phyloP scores from a whole-genome alignment of 2,329 filamentous ascomycete genomes.

The Emmonsia crescens region DNA sequence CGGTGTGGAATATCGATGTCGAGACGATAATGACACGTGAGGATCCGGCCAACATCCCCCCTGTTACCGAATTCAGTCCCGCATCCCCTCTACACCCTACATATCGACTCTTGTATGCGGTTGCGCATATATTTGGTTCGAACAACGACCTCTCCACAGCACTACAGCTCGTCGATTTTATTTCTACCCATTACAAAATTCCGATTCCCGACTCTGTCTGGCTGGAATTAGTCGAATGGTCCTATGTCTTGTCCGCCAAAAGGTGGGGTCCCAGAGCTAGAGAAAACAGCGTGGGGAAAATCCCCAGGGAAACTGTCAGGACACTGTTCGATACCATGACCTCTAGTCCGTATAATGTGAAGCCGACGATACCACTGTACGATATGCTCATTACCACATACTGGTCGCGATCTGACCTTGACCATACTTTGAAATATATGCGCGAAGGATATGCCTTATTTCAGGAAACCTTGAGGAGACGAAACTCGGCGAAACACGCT shows the following conservation, averaged over 20 bases:
- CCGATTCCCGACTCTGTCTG: constrained; percentile 49
- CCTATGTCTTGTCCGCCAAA: constrained; percentile 46
- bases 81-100: constrained; percentile 51
- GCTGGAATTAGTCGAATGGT: constrained; percentile 57
- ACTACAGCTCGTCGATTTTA: constrained; percentile 48
- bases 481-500: constrained; percentile 8
- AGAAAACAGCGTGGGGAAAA: constrained; percentile 18
- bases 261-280: constrained; percentile 25
- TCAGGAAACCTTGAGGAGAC: constrained; percentile 18
- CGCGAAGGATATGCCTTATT: constrained; percentile 22
- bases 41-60: constrained; percentile 23
- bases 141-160: constrained; percentile 53
- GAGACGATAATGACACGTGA: constrained; percentile 27
- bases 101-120: constrained; percentile 46
- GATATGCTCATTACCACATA: constrained; percentile 22
- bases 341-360: constrained; percentile 44
- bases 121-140: constrained; percentile 59
- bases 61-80: constrained; percentile 31
- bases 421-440: constrained; percentile 20
- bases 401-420: constrained; percentile 15
- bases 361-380: constrained; percentile 49
- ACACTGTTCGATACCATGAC: constrained; percentile 52
- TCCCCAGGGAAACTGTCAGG: constrained; percentile 38
- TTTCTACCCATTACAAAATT: constrained; percentile 51
- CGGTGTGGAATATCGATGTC: constrained; percentile 46